A percentile compares a stretch with the other conserved stretches of the same genome.
Evolutionary conservation across 345 rosid species (phyloP).

Genomic region (Brassica rapa): DNA sequence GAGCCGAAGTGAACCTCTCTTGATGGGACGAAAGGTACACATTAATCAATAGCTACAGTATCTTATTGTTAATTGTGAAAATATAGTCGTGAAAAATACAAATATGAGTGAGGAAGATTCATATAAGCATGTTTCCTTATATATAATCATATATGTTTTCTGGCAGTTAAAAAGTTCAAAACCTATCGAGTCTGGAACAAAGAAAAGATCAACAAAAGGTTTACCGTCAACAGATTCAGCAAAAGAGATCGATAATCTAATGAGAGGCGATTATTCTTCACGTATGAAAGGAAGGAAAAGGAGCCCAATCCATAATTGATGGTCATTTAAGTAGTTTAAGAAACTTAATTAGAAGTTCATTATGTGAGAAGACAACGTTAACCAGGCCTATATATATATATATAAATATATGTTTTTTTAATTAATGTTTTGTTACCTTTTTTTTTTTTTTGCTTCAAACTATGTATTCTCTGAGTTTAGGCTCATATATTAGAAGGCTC

Average conservation of each 20-base stretch:
- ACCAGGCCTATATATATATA: background rate
- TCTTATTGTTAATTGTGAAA: background rate
- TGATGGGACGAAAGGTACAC: constrained; percentile 39
- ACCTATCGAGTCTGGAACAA: background rate
- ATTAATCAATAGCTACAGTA: background rate
- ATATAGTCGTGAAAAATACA: background rate
- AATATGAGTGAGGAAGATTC: background rate
- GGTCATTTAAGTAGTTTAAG: constrained; percentile 5
- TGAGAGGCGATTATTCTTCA: constrained; percentile 36
- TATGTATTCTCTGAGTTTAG: constrained; percentile 6
- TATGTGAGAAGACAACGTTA: background rate
- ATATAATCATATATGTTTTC: background rate
- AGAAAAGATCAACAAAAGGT: constrained; percentile 19
- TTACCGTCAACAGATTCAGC: background rate
- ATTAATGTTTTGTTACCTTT: background rate
- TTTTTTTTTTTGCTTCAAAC: background rate
- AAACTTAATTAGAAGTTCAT: constrained; percentile 9
- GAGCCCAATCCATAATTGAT: constrained; percentile 39
- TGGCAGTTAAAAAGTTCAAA: constrained; percentile 17
- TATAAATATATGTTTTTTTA: background rate
- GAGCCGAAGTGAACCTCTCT: constrained; percentile 18
- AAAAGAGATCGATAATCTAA: constrained; percentile 32
- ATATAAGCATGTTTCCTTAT: background rate
- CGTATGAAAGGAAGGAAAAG: constrained; percentile 42
- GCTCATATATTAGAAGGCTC: constrained; percentile 11